Conservation (phyloP, 106 monocot genomes). For the Platanthera zijinensis region DNA sequence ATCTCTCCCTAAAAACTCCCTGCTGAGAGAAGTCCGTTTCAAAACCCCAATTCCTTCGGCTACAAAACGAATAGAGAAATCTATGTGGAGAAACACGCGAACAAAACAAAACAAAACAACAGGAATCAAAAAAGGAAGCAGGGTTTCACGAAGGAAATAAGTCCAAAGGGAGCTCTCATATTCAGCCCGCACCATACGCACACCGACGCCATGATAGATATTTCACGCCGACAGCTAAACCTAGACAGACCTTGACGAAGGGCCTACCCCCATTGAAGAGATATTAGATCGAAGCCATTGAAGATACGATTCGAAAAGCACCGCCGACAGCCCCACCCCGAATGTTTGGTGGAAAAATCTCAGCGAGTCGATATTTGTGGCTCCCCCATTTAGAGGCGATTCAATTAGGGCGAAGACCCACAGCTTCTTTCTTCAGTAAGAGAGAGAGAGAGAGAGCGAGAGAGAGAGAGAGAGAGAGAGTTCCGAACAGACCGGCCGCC, state of each 20-base stretch:
- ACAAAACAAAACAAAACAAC: neutral
- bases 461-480: too few species aligned
- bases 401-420: too few species aligned
- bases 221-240: neutral
- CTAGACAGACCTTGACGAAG: neutral
- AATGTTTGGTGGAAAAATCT: too few species aligned
- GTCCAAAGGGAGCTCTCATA: neutral
- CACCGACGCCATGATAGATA: neutral
- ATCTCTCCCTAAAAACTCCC: neutral
- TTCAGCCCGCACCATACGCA: neutral
- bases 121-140: neutral
- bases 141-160: neutral
- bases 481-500: too few species aligned
- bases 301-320: neutral
- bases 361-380: too few species aligned
- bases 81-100: neutral
- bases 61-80: neutral
- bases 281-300: neutral
- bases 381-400: too few species aligned
- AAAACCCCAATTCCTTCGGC: neutral
- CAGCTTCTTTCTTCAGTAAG: too few species aligned
- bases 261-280: neutral
- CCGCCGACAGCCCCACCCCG: neutral
- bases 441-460: too few species aligned
- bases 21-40: too few species aligned